Base-by-base conservation (phyloP, 129 eudicot genomes). In the Lactuca saligna region DNA sequence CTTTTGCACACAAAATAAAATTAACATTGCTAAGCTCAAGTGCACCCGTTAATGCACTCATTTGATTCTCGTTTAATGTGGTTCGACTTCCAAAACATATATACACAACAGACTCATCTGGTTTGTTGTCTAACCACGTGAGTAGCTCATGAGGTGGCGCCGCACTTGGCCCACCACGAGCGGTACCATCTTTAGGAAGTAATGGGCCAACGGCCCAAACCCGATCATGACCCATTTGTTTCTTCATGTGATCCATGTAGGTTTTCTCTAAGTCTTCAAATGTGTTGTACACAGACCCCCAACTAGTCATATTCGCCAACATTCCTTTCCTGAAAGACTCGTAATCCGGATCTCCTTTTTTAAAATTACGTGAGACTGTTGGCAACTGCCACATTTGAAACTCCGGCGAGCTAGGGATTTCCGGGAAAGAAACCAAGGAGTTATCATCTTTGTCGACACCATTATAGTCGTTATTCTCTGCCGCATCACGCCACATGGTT, bases 141-240 rank as follows among this genome's bases (percentile, higher is more conserved):
- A 70, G 15, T 1, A 86, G 32, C 7, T 71, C 53, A 4, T 62
- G 20, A 8, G 50, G 56, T 63, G 76, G 63, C 42, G 66, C 79
- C 2, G 1, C 66, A 41, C 68, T 69, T 0, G 71, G 38, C 53
- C 83, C 85, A 3, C 82, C 87, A 25, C 83, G 65, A 5, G 12
- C 13, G 2, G 44, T 54, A 49, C 56, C 37, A 38, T 5, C 55
- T 0, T 69, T 33, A 0, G 79, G 81, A 50, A 73, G 55, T 13
- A 82, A 64, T 0, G 85, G 87, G 31, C 91, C 91, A 1, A 85
- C 81, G 0, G 79, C 85, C 79, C 81, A 85, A 57, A 82, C 77
- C 63, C 79, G 67, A 37, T 20, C 66, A 56, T 82, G 87, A 8
- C 81, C 77, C 69, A 77, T 6, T 4, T 56, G 59, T 35, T 56